Percentiles rank a stretch among this genome's conserved stretches.
phyloP scores from a whole-genome alignment of 2,329 filamentous ascomycete species.

The Davidsoniella neocaledoniae region DNA sequence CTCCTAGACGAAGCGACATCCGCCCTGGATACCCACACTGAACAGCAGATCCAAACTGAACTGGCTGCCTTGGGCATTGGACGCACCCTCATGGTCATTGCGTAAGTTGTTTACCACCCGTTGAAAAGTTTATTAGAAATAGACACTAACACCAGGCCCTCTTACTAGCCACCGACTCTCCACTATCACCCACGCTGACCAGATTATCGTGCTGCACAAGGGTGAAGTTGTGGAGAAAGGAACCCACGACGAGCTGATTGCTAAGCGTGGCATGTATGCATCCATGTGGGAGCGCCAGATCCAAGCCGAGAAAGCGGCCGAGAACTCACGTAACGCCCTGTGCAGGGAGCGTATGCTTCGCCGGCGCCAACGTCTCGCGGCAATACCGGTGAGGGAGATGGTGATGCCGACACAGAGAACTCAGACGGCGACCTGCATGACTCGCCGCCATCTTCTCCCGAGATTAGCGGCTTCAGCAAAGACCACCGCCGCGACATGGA shows the following conservation, averaged over 20 bases:
- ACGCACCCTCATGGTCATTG: conserved; percentile 88
- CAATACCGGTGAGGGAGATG: too few species aligned
- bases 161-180: conserved; percentile 54
- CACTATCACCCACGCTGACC: conserved; percentile 71
- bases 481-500: too few species aligned
- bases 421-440: conserved; percentile 17
- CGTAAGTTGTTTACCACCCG: conserved; percentile 35
- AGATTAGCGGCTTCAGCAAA: too few species aligned
- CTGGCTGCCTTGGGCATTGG: conserved; percentile 67
- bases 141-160: conserved; percentile 14
- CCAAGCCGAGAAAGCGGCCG: conserved; percentile 53
- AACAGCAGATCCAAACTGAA: conserved; percentile 82
- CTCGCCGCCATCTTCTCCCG: too few species aligned
- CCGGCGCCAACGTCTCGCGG: conserved; percentile 11
- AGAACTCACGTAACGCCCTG: conserved; percentile 32
- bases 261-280: conserved; percentile 54
- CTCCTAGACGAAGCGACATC: conserved; percentile 88
- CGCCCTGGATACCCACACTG: conserved; percentile 77
- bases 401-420: too few species aligned
- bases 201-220: conserved; percentile 62
- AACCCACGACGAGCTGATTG: conserved; percentile 61
- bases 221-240: conserved; percentile 65
- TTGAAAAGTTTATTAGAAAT: not conserved
- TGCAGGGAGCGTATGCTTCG: conserved; percentile 23
- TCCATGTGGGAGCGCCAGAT: conserved; percentile 87